A percentile compares a stretch with the other conserved stretches of the same genome.
Evolutionary conservation across 106 monocot genomes (phyloP).

Genomic region (Agapanthus africanus): DNA sequence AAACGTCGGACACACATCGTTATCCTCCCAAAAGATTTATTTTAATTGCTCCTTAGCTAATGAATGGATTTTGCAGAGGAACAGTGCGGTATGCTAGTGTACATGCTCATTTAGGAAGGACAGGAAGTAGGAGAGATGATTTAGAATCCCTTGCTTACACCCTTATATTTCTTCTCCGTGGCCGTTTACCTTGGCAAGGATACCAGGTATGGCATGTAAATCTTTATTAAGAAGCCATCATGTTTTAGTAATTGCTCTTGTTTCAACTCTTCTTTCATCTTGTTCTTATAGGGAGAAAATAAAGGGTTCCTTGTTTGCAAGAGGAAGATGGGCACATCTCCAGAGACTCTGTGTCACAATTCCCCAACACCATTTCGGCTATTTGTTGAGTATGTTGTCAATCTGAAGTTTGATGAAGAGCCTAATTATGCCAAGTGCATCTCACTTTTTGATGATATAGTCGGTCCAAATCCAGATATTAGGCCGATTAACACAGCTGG

Average conservation of each 20-base stretch:
- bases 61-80: slow-evolving; percentile 11
- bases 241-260: slow-evolving; percentile 6
- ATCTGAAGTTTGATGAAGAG: slow-evolving; percentile 88
- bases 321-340: slow-evolving; percentile 88
- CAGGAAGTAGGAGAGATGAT: slow-evolving; percentile 80
- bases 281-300: slow-evolving; percentile 78
- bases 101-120: slow-evolving; percentile 86
- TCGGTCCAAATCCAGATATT: slow-evolving; percentile 60
- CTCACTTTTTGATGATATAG: slow-evolving; percentile 78
- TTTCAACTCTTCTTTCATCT: too few relatives aligned
- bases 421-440: slow-evolving; percentile 85
- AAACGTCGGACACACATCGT: not conserved
- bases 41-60: too few relatives aligned
- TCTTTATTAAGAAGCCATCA: too few relatives aligned
- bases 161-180: slow-evolving; percentile 71
- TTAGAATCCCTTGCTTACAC: slow-evolving; percentile 91
- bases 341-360: slow-evolving; percentile 61
- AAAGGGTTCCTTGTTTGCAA: slow-evolving; percentile 88
- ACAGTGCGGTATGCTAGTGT: slow-evolving; percentile 92
- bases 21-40: too few relatives aligned
- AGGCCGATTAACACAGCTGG: slow-evolving; percentile 86
- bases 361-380: slow-evolving; percentile 67
- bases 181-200: slow-evolving; percentile 91
- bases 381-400: slow-evolving; percentile 79
- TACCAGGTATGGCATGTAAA: slow-evolving; percentile 44